Percentiles rank a stretch among this genome's conserved stretches.
Evolutionary conservation across 164 flowering plant species (phyloP).

Genomic region (Tetracentron sinense): DNA sequence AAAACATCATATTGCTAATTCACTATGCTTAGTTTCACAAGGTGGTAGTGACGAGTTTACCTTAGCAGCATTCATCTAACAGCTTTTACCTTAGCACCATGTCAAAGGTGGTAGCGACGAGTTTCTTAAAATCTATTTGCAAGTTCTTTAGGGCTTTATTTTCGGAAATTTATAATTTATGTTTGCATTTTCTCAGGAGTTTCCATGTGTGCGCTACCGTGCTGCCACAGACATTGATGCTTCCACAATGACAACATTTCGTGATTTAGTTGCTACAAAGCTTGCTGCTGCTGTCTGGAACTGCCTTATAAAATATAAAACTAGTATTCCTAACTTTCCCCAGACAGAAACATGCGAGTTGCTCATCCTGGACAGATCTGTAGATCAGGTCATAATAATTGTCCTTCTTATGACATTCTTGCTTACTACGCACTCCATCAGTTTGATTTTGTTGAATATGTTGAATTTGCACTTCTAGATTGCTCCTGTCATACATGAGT

Average conservation of each 20-base stretch:
- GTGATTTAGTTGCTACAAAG: constrained; percentile 80
- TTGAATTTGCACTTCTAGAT: constrained; percentile 42
- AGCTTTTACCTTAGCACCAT: neutral
- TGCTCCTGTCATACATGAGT: constrained; percentile 98
- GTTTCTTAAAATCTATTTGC: neutral
- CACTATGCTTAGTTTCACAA: too few relatives aligned
- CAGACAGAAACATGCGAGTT: constrained; percentile 91
- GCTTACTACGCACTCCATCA: neutral
- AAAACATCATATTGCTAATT: neutral
- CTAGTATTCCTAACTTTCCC: constrained; percentile 71
- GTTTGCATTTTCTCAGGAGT: constrained; percentile 50
- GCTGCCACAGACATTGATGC: constrained; percentile 76
- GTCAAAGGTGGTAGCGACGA: neutral
- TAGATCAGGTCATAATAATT: constrained; percentile 72
- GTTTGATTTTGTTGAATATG: constrained; percentile 13
- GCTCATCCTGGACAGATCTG: constrained; percentile 87
- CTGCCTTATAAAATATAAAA: constrained; percentile 58
- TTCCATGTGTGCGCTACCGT: constrained; percentile 85
- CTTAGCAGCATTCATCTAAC: too few relatives aligned
- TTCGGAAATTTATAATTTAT: neutral
- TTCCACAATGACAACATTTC: constrained; percentile 63
- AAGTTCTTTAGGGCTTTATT: neutral
- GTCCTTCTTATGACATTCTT: constrained; percentile 6
- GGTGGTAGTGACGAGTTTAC: too few relatives aligned
- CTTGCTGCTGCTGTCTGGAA: constrained; percentile 95